phyloP scores from a whole-genome alignment of 305 asterid genomes.

The Lippia alba region DNA sequence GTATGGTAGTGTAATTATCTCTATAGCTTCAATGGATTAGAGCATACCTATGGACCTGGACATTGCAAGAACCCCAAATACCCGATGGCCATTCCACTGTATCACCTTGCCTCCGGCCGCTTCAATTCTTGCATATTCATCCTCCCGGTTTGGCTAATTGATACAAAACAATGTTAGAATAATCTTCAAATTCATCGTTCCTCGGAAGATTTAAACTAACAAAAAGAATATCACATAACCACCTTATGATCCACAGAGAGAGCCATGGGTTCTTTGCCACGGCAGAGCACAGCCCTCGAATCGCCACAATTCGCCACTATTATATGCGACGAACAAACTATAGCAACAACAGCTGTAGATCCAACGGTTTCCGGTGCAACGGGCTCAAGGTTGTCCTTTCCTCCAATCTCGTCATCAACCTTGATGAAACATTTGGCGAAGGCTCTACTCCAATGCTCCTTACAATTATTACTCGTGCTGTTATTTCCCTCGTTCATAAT shows the following conservation, averaged over 20 bases:
- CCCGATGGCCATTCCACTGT: constrained; percentile 98
- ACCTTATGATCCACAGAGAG: constrained; percentile 92
- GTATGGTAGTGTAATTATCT: too few species aligned
- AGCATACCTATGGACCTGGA: constrained; percentile 92
- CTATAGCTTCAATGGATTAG: not conserved
- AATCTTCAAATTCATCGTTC: not conserved
- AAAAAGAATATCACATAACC: constrained; percentile 20
- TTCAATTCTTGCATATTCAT: constrained; percentile 90
- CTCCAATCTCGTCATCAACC: constrained; percentile 84
- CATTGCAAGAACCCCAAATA: constrained; percentile 98
- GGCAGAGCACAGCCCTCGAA: constrained; percentile 94
- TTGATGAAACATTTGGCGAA: constrained; percentile 71
- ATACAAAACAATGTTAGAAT: constrained; percentile 4
- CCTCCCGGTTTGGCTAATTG: constrained; percentile 86
- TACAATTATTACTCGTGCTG: constrained; percentile 41
- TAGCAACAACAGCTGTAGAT: constrained; percentile 86
- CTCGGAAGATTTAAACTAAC: not conserved
- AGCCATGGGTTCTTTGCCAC: constrained; percentile 81
- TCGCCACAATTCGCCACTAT: constrained; percentile 94
- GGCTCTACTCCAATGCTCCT: constrained; percentile 74
- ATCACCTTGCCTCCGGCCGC: constrained; percentile 98
- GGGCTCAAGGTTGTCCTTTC: constrained; percentile 56
- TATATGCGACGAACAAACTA: constrained; percentile 91
- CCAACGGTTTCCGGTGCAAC: constrained; percentile 94
- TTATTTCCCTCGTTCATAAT: constrained; percentile 43